Conservation (phyloP, 1,284 basidiomycete species). For the Tylopilus orsonianus region DNA sequence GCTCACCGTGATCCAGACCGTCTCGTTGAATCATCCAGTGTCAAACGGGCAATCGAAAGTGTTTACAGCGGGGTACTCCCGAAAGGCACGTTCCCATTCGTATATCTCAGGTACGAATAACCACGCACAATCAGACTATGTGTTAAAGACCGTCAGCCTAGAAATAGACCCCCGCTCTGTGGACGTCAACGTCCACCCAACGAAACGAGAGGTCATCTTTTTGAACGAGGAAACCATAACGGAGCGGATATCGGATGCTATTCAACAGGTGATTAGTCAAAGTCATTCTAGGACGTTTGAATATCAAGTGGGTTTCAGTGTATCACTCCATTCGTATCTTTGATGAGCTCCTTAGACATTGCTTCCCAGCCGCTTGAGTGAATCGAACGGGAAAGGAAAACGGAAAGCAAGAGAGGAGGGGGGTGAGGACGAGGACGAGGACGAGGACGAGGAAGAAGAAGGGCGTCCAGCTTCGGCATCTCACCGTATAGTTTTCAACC, state of each 20-base stretch:
- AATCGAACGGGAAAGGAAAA: slow-evolving; percentile 42
- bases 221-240: slow-evolving; percentile 90
- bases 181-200: slow-evolving; percentile 98
- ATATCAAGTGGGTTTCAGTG: slow-evolving; percentile 62
- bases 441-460: slow-evolving; percentile 23
- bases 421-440: slow-evolving; percentile 37
- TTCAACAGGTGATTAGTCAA: slow-evolving; percentile 71
- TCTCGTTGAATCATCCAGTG: slow-evolving; percentile 85
- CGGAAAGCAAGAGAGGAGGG: slow-evolving; percentile 37
- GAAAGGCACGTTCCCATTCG: slow-evolving; percentile 88
- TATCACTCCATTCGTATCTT: not conserved
- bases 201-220: slow-evolving; percentile 96
- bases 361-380: slow-evolving; percentile 51
- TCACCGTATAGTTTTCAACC: slow-evolving; percentile 17
- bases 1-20: slow-evolving; percentile 60
- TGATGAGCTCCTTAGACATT: slow-evolving; percentile 51
- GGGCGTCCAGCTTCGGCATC: slow-evolving; percentile 8
- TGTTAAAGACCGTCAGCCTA: slow-evolving; percentile 49
- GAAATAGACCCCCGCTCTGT: slow-evolving; percentile 85
- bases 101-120: slow-evolving; percentile 78
- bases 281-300: slow-evolving; percentile 74
- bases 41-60: slow-evolving; percentile 87
- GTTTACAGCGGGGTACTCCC: slow-evolving; percentile 88
- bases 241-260: slow-evolving; percentile 72
- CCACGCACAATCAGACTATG: not conserved